Evolutionary conservation across 768 basidiomycete species (phyloP).

Genomic region (Termitomyces sp.): DNA sequence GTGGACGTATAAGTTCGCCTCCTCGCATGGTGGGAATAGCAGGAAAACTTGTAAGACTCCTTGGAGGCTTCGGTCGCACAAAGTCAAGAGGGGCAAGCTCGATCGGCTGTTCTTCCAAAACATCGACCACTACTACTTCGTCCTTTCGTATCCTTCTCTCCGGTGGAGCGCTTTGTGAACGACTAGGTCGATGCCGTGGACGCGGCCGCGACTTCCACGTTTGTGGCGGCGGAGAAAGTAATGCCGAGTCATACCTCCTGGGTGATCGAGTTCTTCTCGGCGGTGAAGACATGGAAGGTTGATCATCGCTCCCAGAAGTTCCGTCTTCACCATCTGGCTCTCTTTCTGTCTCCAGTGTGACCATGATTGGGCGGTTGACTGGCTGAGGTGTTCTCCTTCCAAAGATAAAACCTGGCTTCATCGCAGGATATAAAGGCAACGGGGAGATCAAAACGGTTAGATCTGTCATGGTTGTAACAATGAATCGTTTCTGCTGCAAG

Average conservation of each 20-base stretch:
- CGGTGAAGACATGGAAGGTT: slow-evolving; percentile 3
- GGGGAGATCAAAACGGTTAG: slow-evolving; percentile 49
- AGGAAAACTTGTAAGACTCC: slow-evolving; percentile 26
- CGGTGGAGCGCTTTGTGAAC: slow-evolving; percentile 46
- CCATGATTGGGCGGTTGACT: slow-evolving; percentile 32
- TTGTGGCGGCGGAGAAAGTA: slow-evolving; percentile 45
- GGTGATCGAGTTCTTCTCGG: slow-evolving; percentile 13
- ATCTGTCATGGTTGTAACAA: slow-evolving; percentile 36
- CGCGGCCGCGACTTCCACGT: slow-evolving; percentile 38
- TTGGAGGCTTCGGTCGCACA: slow-evolving; percentile 16
- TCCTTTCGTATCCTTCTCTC: slow-evolving; percentile 20
- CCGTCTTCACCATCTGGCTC: slow-evolving; percentile 18
- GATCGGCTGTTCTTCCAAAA: slow-evolving; percentile 5
- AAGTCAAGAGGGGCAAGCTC: slow-evolving; percentile 13
- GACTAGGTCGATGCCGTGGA: slow-evolving; percentile 34
- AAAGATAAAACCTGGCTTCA: slow-evolving; percentile 26
- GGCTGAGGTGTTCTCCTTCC: slow-evolving; percentile 23
- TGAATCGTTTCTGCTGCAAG: not conserved
- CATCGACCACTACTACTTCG: slow-evolving; percentile 1
- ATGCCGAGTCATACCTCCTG: slow-evolving; percentile 24
- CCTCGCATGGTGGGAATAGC: slow-evolving; percentile 25
- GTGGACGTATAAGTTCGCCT: slow-evolving; percentile 51
- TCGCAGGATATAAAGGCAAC: slow-evolving; percentile 34
- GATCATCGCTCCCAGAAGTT: not conserved
- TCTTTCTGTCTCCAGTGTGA: slow-evolving; percentile 34